Evolutionary conservation across 2,329 filamentous ascomycete genomes (phyloP), one percentile per base, ranked within the genome.

Genomic region (Penicillium frequentans): DNA sequence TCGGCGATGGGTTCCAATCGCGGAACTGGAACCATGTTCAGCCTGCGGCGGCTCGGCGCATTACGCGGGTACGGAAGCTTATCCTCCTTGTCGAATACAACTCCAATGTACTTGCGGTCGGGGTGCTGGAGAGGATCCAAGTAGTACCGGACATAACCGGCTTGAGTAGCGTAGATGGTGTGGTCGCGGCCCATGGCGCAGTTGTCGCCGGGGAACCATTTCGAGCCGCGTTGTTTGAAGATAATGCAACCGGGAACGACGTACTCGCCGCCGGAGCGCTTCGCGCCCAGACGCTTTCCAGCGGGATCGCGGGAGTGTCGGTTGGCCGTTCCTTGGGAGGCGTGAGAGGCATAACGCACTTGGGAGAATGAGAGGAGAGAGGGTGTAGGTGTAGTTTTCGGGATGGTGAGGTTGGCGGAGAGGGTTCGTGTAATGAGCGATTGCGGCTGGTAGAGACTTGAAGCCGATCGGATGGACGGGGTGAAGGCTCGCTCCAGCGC

Each of bases 181-280:
- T 98, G 95, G 75, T 99, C 93, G 59, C 95, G 89, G 50, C 95
- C 95, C 82, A 98, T 93, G 68, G 88, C 90, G 75, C 90, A 91
- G 78, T 99, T 98, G 74, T 98, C 95, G 69, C 95, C 95, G 1
- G 95, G 89, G 74, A 89, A 93, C 95, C 95, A 99, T 69, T 88
- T 85, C 4, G 95, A 96, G 68, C 95, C 95, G 69, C 93, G 89
- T 77, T 99, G 95, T 73, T 91, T 92, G 85, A 95, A 99, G 78
- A 99, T 90, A 77, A 99, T 99, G 81, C 96, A 98, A 54, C 95
- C 95, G 5, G 93, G 90, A 57, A 96, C 89, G 35, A 99, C 95
- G 75, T 89, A 96, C 80, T 97, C 90, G 73, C 93, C 93, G 75
- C 90, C 91, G 19, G 89, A 88, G 77, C 93, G 91, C 83, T 99